Evolutionary conservation across 345 rosid species (phyloP).

Genomic region (Luvunga scandens): DNA sequence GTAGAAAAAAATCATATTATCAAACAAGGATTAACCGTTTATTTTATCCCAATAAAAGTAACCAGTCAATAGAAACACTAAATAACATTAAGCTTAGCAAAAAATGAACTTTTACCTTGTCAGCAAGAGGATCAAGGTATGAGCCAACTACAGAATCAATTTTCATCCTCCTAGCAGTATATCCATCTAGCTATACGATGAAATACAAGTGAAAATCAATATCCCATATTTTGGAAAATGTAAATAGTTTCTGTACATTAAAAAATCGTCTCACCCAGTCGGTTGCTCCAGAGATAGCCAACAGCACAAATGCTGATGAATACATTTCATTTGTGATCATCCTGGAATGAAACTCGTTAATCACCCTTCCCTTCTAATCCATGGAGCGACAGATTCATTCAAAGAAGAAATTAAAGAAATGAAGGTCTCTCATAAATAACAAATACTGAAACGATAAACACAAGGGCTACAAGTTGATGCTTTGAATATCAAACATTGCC

Average conservation of each 20-base stretch:
- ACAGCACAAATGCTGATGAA: slow-evolving; percentile 59
- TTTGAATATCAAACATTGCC: neutral
- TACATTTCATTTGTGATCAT: slow-evolving; percentile 85
- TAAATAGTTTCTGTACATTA: neutral
- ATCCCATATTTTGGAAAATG: neutral
- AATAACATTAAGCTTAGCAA: slow-evolving; percentile 3
- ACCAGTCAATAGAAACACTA: neutral
- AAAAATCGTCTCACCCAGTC: slow-evolving; percentile 64
- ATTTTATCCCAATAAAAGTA: neutral
- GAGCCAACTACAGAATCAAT: slow-evolving; percentile 94
- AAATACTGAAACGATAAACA: neutral
- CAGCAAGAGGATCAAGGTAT: slow-evolving; percentile 96
- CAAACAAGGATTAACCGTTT: neutral
- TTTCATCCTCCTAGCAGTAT: slow-evolving; percentile 83
- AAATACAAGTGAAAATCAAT: slow-evolving; percentile 2
- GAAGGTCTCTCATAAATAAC: neutral
- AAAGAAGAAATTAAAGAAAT: neutral
- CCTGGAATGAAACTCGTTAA: slow-evolving; percentile 37
- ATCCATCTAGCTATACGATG: slow-evolving; percentile 79
- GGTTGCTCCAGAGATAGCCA: slow-evolving; percentile 80
- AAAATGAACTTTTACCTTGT: slow-evolving; percentile 55
- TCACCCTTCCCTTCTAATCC: slow-evolving; percentile 5
- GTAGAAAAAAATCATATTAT: slow-evolving; percentile 4
- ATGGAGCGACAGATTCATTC: neutral
- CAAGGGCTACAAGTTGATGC: neutral